Base-by-base conservation (phyloP, 768 basidiomycete genomes). In the Termitomyces sp. region DNA sequence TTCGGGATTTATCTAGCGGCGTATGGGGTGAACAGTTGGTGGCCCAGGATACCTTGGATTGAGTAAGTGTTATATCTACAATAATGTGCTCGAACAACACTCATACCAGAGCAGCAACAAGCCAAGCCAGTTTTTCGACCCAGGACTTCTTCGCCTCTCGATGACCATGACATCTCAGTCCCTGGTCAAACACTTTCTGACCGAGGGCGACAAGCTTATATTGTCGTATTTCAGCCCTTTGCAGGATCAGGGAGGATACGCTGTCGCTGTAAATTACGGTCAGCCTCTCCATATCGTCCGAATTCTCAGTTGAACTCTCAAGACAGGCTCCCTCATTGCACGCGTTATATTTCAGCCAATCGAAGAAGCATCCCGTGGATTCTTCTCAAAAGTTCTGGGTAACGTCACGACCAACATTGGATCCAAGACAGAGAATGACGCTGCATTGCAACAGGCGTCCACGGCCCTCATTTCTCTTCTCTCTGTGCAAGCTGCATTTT, bases 251-350 rank as follows among this genome's bases (percentile, higher is more conserved):
- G 96, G 93, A 4, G 95, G 94, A 1, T 98, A 97, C 69, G 96
- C 95, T 0, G 78, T 98, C 13, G 96, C 97, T 13, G 88, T 90
- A 39, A 98, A 98, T 70, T 99, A 98, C 68, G 97, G 96, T 91
- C 0, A 36, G 46, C 9, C n/a, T 55, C 34, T 29, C 4, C 20
- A 12, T 18, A 32, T 37, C 29, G 26, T 20, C 12, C 4, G 16
- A 9, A 9, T 10, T 20, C 10, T 20, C 5, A n/a, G 6, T 16
- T 36, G 4, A n/a, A 49, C 10, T 20, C 9, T 16, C 12, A 36
- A 48, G 14, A 4, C 64, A 96, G 95, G 96, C 50, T 97, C 96
- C 3, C 80, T 98, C 14, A 75, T 97, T 26, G 96, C 94, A 5
- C 86, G 97, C 18, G 89, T 98, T 57, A 67, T 95, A 26, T 96